These are phyloP conservation scores for Neostapfia colusana DNA, from an alignment of 176 grass and related monocot species.

Conservation along the genomic window DNA sequence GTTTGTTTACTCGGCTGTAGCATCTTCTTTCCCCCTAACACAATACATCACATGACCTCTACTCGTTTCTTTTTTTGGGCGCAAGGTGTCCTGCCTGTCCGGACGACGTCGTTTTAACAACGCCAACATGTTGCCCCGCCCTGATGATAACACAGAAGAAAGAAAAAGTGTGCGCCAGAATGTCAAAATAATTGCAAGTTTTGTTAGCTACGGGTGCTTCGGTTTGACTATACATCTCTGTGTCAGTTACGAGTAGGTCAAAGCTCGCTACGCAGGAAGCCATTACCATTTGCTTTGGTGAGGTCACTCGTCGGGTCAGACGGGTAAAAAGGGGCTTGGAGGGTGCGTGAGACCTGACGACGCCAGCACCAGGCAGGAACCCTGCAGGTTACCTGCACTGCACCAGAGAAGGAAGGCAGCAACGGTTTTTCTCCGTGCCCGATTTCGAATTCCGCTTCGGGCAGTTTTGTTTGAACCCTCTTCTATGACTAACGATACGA, in stretches of 20 bases:
- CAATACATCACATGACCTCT: background rate
- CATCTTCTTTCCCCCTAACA: constrained; percentile 1
- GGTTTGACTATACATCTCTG: background rate
- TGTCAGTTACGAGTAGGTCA: constrained; percentile 41
- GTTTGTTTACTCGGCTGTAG: constrained; percentile 2
- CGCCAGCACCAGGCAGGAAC: background rate
- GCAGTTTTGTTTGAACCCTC: background rate
- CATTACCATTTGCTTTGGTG: background rate
- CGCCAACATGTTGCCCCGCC: background rate
- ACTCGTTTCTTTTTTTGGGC: constrained; percentile 19
- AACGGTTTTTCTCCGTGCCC: constrained; percentile 9
- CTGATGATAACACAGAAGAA: background rate
- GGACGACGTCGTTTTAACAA: background rate
- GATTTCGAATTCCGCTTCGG: background rate
- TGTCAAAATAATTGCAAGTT: background rate
- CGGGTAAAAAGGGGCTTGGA: background rate
- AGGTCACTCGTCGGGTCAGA: constrained; percentile 38
- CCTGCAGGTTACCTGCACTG: constrained; percentile 7
- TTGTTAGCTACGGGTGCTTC: background rate
- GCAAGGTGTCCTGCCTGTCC: constrained; percentile 18
- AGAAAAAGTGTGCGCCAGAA: background rate
- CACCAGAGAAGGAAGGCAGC: background rate
- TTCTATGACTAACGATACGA: background rate
- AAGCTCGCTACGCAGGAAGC: constrained; percentile 16
- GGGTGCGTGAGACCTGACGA: background rate